Percentiles rank a stretch among this genome's conserved stretches.
phyloP scores from a whole-genome alignment of 805 yeast species.

The Schizosaccharomyces osmophilus region DNA sequence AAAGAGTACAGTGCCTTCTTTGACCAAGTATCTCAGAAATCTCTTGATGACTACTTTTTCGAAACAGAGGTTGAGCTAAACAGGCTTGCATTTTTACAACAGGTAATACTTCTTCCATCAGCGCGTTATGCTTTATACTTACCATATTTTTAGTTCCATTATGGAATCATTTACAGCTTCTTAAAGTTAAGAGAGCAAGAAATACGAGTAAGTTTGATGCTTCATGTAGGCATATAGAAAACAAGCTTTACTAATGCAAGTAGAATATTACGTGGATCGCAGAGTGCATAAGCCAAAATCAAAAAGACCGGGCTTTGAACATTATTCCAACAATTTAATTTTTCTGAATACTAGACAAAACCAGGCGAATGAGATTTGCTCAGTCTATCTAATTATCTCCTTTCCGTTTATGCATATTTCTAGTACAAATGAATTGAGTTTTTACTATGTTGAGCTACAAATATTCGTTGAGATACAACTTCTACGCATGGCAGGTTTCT shows the following conservation, averaged over 20 bases:
- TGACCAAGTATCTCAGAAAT: slow-evolving; percentile 25
- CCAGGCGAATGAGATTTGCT: too few species aligned
- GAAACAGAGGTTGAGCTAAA: slow-evolving; percentile 78
- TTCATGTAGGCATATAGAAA: background rate
- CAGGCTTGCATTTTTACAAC: slow-evolving; percentile 76
- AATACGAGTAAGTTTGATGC: slow-evolving; percentile 23
- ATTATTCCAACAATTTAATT: slow-evolving; percentile 61
- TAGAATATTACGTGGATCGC: slow-evolving; percentile 94
- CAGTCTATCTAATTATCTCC: too few species aligned
- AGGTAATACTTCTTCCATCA: background rate
- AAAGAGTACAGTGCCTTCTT: slow-evolving; percentile 17
- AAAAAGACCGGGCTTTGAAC: slow-evolving; percentile 75
- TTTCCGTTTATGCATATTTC: too few species aligned
- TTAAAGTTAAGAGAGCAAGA: slow-evolving; percentile 89
- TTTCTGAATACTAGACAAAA: too few species aligned
- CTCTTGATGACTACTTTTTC: slow-evolving; percentile 84
- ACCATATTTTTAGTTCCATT: slow-evolving; percentile 40
- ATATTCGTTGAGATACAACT: too few species aligned
- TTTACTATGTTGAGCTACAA: too few species aligned
- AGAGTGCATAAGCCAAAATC: slow-evolving; percentile 96
- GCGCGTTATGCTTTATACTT: background rate
- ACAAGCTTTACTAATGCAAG: background rate
- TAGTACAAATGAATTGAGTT: too few species aligned
- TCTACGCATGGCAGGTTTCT: too few species aligned
- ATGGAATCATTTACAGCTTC: slow-evolving; percentile 88